Base-by-base conservation (phyloP, 1,284 basidiomycete species). In the Ustilago lituana region DNA sequence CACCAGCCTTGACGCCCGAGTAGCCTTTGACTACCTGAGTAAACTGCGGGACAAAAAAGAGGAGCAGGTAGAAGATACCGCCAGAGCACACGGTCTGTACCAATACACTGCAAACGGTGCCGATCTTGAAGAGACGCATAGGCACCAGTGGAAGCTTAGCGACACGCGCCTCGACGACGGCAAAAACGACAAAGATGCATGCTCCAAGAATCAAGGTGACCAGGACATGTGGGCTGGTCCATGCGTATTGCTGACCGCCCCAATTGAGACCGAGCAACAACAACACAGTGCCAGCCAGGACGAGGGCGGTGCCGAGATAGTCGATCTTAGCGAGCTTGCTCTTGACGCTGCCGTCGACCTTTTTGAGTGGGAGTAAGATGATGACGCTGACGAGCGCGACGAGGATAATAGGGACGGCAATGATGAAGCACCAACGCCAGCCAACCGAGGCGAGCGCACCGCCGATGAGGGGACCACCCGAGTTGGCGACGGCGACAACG, bases 121-220 rank as follows among this genome's bases (percentile, higher is more conserved):
- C 66, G 56, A 88, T 85, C 57, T 85, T 87, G 85, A 91, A 91
- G 36, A 92, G 90, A n/a, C 44, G 43, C 65, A 80, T 74, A 19
- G 82, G 82, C n/a, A 82, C 65, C 20, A 81, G 60, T 1, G 90
- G 89, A 7, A 91, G 84, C 33, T 82, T 83, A 1, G 89, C 88
- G 1, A 88, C 84, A 75, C 87, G 89, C 85, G 88, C 89, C 82
- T 92, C 90, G 85, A 89, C 90, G 15, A 88, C 47, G 46, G 89
- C 86, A 79, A 91, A 92, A 1, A 89, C 53, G 0, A 74, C 82
- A 10, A 88, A 81, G 1, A 89, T 84, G 2, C 87, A 65, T 11
- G 87, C 65, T 0, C 90, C 89, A 0, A 87, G 85, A 40, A 87
- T 81, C 2, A 91, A 81, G 0, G 89, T 87, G 1, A 85, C 89